Evolutionary conservation across 495 filamentous ascomycete species (phyloP), one percentile per base, ranked within the genome.

Genomic region (Podospora comata): DNA sequence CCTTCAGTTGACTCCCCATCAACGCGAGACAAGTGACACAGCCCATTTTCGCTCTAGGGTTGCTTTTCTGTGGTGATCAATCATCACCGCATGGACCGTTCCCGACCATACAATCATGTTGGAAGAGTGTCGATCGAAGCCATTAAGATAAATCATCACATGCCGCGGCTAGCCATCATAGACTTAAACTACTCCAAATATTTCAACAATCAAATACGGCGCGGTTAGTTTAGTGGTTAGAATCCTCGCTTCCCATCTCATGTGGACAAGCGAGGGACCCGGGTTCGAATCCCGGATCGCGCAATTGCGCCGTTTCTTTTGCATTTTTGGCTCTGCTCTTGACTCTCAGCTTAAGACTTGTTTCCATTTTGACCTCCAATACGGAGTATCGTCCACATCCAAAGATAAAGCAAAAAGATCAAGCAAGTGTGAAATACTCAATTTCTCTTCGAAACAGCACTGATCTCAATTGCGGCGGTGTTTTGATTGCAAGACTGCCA

Each of bases 251-350:
- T 58, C 55, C 55, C 55, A 58, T 58, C 55, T 58, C 55, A 20
- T 15, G n/a, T 58, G 55, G 55, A 20, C 55, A 19, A 58, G 55
- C 55, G 55, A 58, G 55, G 55, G 55, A 58, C 55, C 55, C 55
- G 55, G 55, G 55, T 58, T 58, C 55, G 55, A 58, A 58, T 58
- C 55, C 55, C 55, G 55, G 55, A 58, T 58, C 55, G 55, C 55
- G 55, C 55, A 58, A 58, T 58, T 58, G 55, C 55, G 55, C 55
- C 55, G 55, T 58, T 58, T 58, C 55, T 58, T 26, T 58, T 58
- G 6, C 23, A n/a, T 58, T 26, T 19, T 58, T 58, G 20, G n/a
- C 6, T 58, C 7, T 5, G n/a, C 1, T 26, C 13, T 58, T 58
- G n/a, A 56, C 54, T 18, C 15, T 4, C 30, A 32, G 30, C 30